Base-by-base conservation (phyloP, 148 eudicot genomes). In the Agrostemma githago region DNA sequence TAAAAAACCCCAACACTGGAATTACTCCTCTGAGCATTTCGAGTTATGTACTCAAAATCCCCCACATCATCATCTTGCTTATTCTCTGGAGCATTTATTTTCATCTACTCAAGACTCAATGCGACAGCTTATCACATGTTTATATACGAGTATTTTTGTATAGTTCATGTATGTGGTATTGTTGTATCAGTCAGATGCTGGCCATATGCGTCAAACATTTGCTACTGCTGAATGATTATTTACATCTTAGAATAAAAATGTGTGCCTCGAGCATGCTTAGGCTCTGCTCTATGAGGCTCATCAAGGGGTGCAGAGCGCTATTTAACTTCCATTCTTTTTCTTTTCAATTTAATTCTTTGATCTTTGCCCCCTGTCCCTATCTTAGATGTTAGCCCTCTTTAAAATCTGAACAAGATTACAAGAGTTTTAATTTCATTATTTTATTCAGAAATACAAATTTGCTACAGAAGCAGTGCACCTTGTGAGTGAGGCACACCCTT, bases 31-130 rank as follows among this genome's bases (percentile, higher is more conserved):
- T 60, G 19, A 17, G 63, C 10, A 5, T 79, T 39, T 15, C 76
- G 38, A 9, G 70, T 48, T 41, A 61, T 6, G 5, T 58, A 17
- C 83, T 80, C 2, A 15, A 14, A 3, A 41, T 79, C 34, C 34
- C 34, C 34, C 34, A 26, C 34, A 26, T 26, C 34, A 26, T 26
- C 54, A 48, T 48, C 54, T 48, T 48, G 48, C 70, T 79, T 66
- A 26, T 9, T 11, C 9, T 26, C 34, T 1, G 34, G 34, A 26
- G 34, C 34, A 26, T 26, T 26, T 26, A 26, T 26, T 26, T 26
- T 26, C 34, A 26, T 26, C 34, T 26, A 26, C 34, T 26, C 57
- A 44, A 66, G 56, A 53, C 17, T 77, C 46, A 51, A 10, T 11
- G 15, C 10, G 9, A 12, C 56, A 51, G 14, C 3, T 12, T 51